phyloP scores from a whole-genome alignment of 345 rosid genomes.

The Linum trigynum region DNA sequence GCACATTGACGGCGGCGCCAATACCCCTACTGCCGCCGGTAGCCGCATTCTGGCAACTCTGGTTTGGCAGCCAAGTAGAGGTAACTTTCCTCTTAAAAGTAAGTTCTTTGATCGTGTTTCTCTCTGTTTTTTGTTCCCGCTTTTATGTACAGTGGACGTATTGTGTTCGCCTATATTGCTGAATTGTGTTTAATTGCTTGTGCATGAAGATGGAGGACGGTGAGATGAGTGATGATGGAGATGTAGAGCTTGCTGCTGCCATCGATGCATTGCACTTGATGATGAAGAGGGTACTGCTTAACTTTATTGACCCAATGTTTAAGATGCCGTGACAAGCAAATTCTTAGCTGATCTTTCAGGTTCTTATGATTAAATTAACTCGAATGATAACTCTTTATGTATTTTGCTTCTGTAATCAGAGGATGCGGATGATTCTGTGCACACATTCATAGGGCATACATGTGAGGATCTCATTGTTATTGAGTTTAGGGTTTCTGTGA shows the following conservation, averaged over 20 bases:
- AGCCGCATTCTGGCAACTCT: no score
- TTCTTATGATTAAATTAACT: no score
- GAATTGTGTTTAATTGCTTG: no score
- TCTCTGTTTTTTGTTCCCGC: no score
- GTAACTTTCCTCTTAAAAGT: no score
- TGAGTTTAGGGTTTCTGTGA: background rate
- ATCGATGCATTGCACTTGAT: constrained; percentile 52
- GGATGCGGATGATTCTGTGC: constrained; percentile 62
- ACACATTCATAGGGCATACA: constrained; percentile 81
- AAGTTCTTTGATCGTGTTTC: no score
- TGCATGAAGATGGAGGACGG: background rate
- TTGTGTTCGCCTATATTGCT: no score
- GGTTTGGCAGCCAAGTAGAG: no score
- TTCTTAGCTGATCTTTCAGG: constrained; percentile 10
- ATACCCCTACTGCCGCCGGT: no score
- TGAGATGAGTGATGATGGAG: constrained; percentile 16
- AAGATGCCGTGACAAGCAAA: background rate
- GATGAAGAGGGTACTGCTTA: constrained; percentile 44
- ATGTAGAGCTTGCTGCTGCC: constrained; percentile 62
- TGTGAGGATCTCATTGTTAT: constrained; percentile 26
- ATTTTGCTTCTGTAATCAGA: constrained; percentile 24
- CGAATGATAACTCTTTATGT: background rate
- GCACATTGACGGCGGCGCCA: no score
- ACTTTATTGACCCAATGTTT: background rate
- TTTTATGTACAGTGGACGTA: no score